phyloP scores from a whole-genome alignment of 495 filamentous ascomycete genomes.

The Umbilicaria muhlenbergii region DNA sequence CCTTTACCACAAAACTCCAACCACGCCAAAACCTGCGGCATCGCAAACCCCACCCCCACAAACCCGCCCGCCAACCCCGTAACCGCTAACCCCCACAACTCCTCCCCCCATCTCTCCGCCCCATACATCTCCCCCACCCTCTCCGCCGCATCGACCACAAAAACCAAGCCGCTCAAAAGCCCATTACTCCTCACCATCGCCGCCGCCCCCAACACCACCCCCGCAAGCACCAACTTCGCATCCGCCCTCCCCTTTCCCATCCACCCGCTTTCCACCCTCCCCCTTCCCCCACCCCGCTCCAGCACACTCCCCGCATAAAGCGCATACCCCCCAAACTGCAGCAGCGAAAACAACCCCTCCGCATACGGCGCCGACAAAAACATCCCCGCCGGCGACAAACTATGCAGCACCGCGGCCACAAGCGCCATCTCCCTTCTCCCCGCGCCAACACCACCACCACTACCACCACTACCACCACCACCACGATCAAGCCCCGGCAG shows the following conservation, averaged over 20 bases:
- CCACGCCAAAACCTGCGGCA: conserved; percentile 69
- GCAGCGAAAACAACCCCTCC: conserved; percentile 64
- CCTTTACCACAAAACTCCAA: conserved; percentile 43
- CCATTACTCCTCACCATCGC: conserved; percentile 76
- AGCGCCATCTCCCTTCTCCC: conserved; percentile 35
- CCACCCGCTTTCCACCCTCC: conserved; percentile 4
- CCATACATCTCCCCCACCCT: conserved; percentile 51
- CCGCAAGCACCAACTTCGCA: conserved; percentile 38
- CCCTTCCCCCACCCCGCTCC: too few species aligned
- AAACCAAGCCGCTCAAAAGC: conserved; percentile 61
- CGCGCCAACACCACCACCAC: too few species aligned
- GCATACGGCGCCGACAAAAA: conserved; percentile 82
- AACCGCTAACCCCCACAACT: conserved; percentile 45
- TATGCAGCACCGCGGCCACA: conserved; percentile 53
- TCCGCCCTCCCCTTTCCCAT: conserved; percentile 26
- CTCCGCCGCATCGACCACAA: conserved; percentile 39
- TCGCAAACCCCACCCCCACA: conserved; percentile 45
- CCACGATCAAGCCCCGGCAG: conserved; percentile 44
- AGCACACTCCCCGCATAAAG: conserved; percentile 44
- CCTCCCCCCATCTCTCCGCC: conserved; percentile 45
- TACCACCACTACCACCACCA: conserved; percentile 6
- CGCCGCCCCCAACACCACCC: conserved; percentile 55
- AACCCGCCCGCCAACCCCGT: conserved; percentile 49
- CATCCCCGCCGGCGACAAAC: conserved; percentile 72
- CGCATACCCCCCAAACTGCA: conserved; percentile 60